These are phyloP conservation scores for Leccinum broughii DNA, from an alignment of 768 basidiomycete species.

Conservation along the genomic window DNA sequence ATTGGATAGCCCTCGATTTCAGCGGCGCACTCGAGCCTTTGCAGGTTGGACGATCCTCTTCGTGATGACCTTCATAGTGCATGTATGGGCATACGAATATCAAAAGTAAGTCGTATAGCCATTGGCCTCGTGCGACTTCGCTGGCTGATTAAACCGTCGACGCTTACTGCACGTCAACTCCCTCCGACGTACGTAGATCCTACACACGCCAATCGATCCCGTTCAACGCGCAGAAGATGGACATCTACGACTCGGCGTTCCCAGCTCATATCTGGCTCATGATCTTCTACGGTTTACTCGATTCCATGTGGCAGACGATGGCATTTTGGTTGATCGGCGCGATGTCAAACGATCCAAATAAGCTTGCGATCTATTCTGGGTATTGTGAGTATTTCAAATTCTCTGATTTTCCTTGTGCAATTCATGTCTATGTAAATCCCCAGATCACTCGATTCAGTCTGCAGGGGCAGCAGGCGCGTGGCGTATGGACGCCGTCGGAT, in stretches of 20 bases:
- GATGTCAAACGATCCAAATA: slow-evolving; percentile 77
- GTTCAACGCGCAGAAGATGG: slow-evolving; percentile 46
- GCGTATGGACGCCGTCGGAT: slow-evolving; percentile 63
- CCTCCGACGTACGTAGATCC: slow-evolving; percentile 29
- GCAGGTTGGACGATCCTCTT: slow-evolving; percentile 63
- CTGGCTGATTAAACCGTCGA: neutral
- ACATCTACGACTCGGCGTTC: slow-evolving; percentile 40
- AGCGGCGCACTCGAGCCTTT: slow-evolving; percentile 67
- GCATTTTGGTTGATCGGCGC: slow-evolving; percentile 81
- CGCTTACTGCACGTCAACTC: neutral
- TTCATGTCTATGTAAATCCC: neutral
- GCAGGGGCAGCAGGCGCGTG: slow-evolving; percentile 72
- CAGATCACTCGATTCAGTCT: slow-evolving; percentile 74
- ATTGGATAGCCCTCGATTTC: slow-evolving; percentile 55
- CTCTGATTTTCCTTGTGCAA: neutral
- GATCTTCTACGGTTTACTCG: slow-evolving; percentile 68
- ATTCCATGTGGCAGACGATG: slow-evolving; percentile 81
- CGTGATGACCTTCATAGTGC: slow-evolving; percentile 61
- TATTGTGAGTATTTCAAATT: slow-evolving; percentile 71
- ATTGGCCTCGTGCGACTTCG: neutral
- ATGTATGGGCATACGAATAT: slow-evolving; percentile 75
- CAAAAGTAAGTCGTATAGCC: slow-evolving; percentile 50
- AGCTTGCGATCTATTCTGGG: slow-evolving; percentile 75
- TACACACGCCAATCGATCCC: slow-evolving; percentile 60
- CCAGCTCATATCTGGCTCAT: slow-evolving; percentile 53